phyloP scores from a whole-genome alignment of 345 rosid species.

The Salix viminalis region DNA sequence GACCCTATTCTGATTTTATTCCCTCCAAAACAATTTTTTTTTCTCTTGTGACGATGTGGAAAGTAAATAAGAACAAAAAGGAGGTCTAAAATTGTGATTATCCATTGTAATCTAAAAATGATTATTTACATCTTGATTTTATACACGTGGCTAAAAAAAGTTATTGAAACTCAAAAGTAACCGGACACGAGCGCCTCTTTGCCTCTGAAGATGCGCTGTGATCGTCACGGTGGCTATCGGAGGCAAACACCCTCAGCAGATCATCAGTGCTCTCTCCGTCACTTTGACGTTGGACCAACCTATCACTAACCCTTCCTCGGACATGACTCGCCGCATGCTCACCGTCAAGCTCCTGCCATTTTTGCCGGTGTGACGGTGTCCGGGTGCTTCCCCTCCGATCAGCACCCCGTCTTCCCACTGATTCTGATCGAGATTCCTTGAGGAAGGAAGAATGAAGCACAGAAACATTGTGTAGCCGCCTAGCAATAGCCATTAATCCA shows the following conservation, averaged over 20 bases:
- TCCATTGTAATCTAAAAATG: too few relatives aligned
- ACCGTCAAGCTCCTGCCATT: slow-evolving; percentile 91
- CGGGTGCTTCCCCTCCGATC: slow-evolving; percentile 60
- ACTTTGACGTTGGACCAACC: too few relatives aligned
- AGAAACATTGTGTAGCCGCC: slow-evolving; percentile 70
- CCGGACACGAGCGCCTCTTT: too few relatives aligned
- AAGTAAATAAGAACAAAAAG: too few relatives aligned
- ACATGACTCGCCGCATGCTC: slow-evolving; percentile 35
- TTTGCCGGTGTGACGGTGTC: slow-evolving; percentile 72
- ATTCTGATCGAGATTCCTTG: slow-evolving; percentile 60
- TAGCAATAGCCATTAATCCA: slow-evolving; percentile 70
- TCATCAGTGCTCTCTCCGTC: too few relatives aligned
- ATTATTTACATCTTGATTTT: too few relatives aligned
- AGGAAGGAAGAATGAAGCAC: slow-evolving; percentile 66
- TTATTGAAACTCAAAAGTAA: too few relatives aligned
- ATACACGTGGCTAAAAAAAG: too few relatives aligned
- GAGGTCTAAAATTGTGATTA: too few relatives aligned
- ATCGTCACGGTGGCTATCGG: slow-evolving; percentile 27
- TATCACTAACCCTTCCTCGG: too few relatives aligned
- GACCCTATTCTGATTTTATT: background rate
- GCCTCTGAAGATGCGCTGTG: slow-evolving; percentile 35
- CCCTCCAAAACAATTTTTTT: background rate
- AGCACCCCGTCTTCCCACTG: slow-evolving; percentile 44
- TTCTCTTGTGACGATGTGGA: background rate
- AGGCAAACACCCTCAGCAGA: too few relatives aligned